Conservation (phyloP, 2,329 filamentous ascomycete genomes). For the Pleomassaria siparia region DNA sequence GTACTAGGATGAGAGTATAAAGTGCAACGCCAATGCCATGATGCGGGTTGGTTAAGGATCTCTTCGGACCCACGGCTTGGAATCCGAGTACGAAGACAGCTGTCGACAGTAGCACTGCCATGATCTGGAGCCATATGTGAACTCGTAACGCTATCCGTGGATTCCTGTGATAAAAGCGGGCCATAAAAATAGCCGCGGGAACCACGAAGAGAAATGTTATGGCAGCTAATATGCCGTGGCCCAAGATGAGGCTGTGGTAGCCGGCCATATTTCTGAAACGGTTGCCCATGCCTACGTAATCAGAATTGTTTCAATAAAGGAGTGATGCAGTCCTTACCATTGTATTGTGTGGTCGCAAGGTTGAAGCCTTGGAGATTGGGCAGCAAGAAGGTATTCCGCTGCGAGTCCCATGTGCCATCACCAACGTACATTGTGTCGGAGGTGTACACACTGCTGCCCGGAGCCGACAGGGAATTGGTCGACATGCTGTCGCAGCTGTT, state of each 20-base stretch:
- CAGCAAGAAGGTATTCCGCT: constrained; percentile 74
- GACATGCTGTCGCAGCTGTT: constrained; percentile 25
- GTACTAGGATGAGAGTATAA: constrained; percentile 71
- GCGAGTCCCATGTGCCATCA: constrained; percentile 81
- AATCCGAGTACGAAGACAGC: constrained; percentile 74
- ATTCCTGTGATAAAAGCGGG: constrained; percentile 68
- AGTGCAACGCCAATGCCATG: constrained; percentile 82
- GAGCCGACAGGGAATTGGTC: constrained; percentile 58
- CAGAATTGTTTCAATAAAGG: constrained; percentile 8
- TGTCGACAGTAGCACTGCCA: constrained; percentile 68
- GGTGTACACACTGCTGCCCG: constrained; percentile 72
- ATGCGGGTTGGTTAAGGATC: constrained; percentile 77
- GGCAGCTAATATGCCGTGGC: constrained; percentile 71
- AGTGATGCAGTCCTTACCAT: constrained; percentile 58
- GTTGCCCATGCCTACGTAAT: constrained; percentile 73
- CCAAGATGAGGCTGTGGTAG: constrained; percentile 71
- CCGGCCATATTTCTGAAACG: constrained; percentile 69
- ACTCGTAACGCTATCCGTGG: constrained; percentile 64
- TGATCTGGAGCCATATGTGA: constrained; percentile 73
- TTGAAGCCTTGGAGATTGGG: constrained; percentile 76
- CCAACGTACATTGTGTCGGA: constrained; percentile 76
- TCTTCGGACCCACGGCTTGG: constrained; percentile 72
- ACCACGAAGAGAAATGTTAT: constrained; percentile 75
- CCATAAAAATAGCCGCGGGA: constrained; percentile 71
- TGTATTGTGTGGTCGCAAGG: constrained; percentile 81